Percentiles rank a stretch among this genome's conserved stretches.
Evolutionary conservation across 2,329 filamentous ascomycete genomes (phyloP).

Genomic region (Fusarium nurragi): DNA sequence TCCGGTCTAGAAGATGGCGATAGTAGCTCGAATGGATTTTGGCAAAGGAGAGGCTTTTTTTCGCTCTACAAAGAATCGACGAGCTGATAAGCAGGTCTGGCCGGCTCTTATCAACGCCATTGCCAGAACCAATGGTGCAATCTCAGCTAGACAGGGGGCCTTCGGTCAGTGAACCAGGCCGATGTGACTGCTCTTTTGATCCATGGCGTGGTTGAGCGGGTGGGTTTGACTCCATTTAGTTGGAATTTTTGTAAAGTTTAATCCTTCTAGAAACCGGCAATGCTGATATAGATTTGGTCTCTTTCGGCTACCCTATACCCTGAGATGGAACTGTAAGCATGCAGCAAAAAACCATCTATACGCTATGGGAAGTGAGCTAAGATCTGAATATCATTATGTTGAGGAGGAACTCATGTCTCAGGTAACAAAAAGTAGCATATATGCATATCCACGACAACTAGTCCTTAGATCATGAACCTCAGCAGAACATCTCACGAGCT

Average conservation of each 20-base stretch:
- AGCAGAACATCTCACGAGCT: too few species aligned
- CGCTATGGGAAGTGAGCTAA: too few species aligned
- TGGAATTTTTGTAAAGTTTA: constrained; percentile 27
- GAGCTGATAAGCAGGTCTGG: not conserved
- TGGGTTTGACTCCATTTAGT: constrained; percentile 25
- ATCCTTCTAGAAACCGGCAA: constrained; percentile 9
- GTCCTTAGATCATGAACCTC: too few species aligned
- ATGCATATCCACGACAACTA: too few species aligned
- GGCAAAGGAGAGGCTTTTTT: not conserved
- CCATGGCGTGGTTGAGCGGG: constrained; percentile 21
- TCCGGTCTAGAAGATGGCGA: not conserved
- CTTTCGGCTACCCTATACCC: too few species aligned
- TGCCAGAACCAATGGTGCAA: constrained; percentile 25
- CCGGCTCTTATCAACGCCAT: constrained; percentile 33
- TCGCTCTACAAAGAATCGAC: not conserved
- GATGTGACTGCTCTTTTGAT: constrained; percentile 33
- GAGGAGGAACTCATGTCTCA: too few species aligned
- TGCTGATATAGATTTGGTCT: not conserved
- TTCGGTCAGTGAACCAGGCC: constrained; percentile 15
- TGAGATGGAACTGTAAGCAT: too few species aligned
- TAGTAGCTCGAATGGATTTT: not conserved
- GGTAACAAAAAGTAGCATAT: too few species aligned
- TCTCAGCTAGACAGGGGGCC: constrained; percentile 11
- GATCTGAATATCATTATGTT: too few species aligned
- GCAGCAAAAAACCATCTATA: too few species aligned